Conservation (phyloP, 1,284 basidiomycete genomes). For the Mycena sp. region DNA sequence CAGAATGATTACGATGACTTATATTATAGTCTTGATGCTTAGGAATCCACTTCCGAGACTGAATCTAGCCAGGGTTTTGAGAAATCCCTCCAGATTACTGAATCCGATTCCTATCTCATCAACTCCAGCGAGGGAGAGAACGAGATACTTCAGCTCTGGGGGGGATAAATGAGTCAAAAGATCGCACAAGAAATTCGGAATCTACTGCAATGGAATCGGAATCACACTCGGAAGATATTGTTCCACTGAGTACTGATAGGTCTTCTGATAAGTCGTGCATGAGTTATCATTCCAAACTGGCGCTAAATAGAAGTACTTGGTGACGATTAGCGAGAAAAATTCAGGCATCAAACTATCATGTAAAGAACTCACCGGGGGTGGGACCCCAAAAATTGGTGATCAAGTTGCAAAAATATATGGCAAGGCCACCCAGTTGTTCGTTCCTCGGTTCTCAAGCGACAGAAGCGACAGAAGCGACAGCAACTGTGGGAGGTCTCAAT, state of each 20-base stretch:
- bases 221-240: too few relatives aligned
- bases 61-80: conserved; percentile 27
- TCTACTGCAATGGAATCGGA: not conserved
- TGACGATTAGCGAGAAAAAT: conserved; percentile 10
- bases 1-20: conserved; percentile 35
- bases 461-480: conserved; percentile 1
- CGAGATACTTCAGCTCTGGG: conserved; percentile 6
- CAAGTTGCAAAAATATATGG: conserved; percentile 16
- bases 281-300: not conserved
- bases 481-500: conserved; percentile 3
- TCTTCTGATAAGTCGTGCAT: not conserved
- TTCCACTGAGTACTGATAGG: not conserved
- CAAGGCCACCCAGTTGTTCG: conserved; percentile 10
- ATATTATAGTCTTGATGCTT: conserved; percentile 24
- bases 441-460: conserved; percentile 16
- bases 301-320: conserved; percentile 3
- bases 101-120: not conserved
- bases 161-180: not conserved
- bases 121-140: not conserved
- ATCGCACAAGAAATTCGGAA: not conserved
- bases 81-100: conserved; percentile 5
- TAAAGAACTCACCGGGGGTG: not conserved
- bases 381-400: not conserved
- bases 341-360: not conserved
- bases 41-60: not conserved